Base-by-base conservation (phyloP, 495 filamentous ascomycete species). In the Penicillium ucsense region DNA sequence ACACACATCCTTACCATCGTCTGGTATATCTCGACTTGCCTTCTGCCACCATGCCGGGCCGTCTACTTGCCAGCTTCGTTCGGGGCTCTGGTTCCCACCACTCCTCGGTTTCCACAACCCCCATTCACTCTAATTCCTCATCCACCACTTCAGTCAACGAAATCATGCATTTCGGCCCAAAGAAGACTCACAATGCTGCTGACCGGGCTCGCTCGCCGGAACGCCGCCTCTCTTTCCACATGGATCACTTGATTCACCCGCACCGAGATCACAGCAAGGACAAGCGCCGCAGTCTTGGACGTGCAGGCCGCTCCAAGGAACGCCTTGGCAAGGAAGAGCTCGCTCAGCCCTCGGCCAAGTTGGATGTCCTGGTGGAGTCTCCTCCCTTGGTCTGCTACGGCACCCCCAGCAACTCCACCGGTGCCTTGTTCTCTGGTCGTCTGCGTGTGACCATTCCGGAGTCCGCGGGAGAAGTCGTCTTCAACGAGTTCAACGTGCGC, bases 311-410 rank as follows among this genome's bases (percentile, higher is more conserved):
- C 35, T 67, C 68, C 3, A 72, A 73, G 57, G 70, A 73, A 32
- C 62, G 66, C 34, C 32, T 52, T 9, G 47, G 44, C 37, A 56
- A 63, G 30, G 61, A 67, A 0, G 50, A 63, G 8, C 49, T 48
- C 27, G 47, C 57, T 5, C 38, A 48, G 28, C 63, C 72, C 36
- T 61, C 71, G 0, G 79, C 80, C n/a, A 80, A 78, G 41, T 62
- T 95, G 43, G 77, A 82, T 28, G 80, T 91, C 65, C 72, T 80
- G 34, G 85, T 96, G 47, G 92, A 99, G 69, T 94, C 88, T 3
- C 88, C 92, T 0, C 92, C 92, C 1, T 70, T 91, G 7, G 79
- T 95, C 10, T 83, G 94, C 68, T 89, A 90, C 56, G 89, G 87
- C 12, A 69, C 75, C 6, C 73, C 88, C 1, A 73, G 81, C 41